Evolutionary conservation across 2,329 filamentous ascomycete genomes (phyloP).

Genomic region (Harringtonia aguacate): DNA sequence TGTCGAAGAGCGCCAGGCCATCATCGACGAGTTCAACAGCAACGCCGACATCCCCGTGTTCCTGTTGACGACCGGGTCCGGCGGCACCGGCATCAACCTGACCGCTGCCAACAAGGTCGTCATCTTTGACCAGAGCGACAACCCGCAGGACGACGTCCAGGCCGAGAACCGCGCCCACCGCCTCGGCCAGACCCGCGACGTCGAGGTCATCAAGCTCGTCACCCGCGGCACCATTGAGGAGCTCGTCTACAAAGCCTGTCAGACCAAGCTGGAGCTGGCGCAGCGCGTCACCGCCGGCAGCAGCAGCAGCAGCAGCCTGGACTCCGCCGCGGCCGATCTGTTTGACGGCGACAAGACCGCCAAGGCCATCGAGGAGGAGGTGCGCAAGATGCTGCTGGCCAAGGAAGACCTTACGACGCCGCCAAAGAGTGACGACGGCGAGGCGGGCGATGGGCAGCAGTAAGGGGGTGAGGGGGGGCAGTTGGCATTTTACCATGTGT

Average conservation of each 20-base stretch:
- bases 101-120: conserved; percentile 95
- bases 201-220: conserved; percentile 82
- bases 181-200: conserved; percentile 80
- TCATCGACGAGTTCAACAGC: conserved; percentile 78
- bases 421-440: conserved; percentile 5
- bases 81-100: conserved; percentile 94
- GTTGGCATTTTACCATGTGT: too few relatives aligned
- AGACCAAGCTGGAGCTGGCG: conserved; percentile 88
- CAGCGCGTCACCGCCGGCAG: conserved; percentile 34
- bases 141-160: conserved; percentile 96
- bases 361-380: conserved; percentile 30
- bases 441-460: neutral
- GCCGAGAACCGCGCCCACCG: conserved; percentile 95
- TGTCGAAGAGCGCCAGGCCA: conserved; percentile 71
- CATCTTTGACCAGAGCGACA: conserved; percentile 95
- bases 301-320: conserved; percentile 2
- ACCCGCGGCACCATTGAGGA: conserved; percentile 80
- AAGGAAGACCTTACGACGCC: conserved; percentile 4
- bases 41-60: conserved; percentile 77
- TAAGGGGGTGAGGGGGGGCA: neutral
- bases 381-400: conserved; percentile 28
- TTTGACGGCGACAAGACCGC: conserved; percentile 15
- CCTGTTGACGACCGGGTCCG: conserved; percentile 83
- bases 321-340: conserved; percentile 20
- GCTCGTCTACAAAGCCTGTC: conserved; percentile 80